Percentiles rank a stretch among this genome's conserved stretches.
Evolutionary conservation across 1,284 basidiomycete species (phyloP).

Genomic region (Chondrostereum purpureum): DNA sequence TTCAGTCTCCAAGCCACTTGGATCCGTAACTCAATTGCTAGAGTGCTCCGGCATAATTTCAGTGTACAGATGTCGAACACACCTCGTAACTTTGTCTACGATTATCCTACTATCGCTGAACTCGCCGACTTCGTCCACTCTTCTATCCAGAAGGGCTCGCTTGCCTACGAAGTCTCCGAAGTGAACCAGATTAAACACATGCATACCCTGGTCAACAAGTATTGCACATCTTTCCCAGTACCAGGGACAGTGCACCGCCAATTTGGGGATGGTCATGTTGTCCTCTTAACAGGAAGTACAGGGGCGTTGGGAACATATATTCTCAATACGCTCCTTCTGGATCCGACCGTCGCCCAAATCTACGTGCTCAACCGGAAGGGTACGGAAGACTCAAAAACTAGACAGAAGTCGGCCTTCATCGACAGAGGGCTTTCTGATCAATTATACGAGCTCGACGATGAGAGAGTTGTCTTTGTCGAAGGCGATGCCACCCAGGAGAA

Average conservation of each 20-base stretch:
- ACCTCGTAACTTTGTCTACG: conserved; percentile 20
- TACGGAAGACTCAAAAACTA: not conserved
- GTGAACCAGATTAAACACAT: not conserved
- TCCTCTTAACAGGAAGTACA: conserved; percentile 5
- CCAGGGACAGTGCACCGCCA: not conserved
- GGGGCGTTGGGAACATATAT: conserved; percentile 1
- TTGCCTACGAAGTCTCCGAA: not conserved
- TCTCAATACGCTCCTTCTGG: not conserved
- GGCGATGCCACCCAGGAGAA: conserved; percentile 21
- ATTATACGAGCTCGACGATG: not conserved
- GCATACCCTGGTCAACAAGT: conserved; percentile 5
- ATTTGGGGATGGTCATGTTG: not conserved
- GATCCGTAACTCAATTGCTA: conserved; percentile 22
- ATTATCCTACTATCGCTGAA: conserved; percentile 17
- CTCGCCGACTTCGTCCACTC: conserved; percentile 9
- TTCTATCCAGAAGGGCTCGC: not conserved
- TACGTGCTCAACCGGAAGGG: not conserved
- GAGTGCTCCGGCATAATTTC: conserved; percentile 16
- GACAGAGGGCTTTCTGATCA: not conserved
- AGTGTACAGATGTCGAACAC: conserved; percentile 14
- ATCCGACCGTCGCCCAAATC: not conserved
- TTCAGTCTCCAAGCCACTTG: conserved; percentile 24
- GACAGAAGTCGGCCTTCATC: not conserved
- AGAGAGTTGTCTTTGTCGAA: conserved; percentile 28
- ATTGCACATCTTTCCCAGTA: not conserved